Evolutionary conservation across 192 early-diverging fungal species (phyloP).

Genomic region (Globomyces pollinis-pini): DNA sequence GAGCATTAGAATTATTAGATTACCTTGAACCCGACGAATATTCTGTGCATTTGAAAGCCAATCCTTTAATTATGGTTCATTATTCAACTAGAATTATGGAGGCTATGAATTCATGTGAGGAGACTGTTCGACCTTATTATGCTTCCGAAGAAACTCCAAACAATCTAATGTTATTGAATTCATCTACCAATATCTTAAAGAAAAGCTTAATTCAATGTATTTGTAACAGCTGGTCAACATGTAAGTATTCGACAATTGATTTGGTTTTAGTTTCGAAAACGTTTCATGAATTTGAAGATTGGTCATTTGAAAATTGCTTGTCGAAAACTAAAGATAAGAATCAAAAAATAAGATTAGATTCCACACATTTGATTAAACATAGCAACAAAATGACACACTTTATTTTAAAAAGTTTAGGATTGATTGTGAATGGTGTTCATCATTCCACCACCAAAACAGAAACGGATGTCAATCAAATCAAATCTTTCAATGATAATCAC

Average conservation of each 20-base stretch:
- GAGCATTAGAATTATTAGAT: too few relatives aligned
- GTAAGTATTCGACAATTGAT: slow-evolving; percentile 35
- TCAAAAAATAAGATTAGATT: slow-evolving; percentile 2
- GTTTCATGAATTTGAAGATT: slow-evolving; percentile 69
- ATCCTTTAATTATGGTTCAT: slow-evolving; percentile 60
- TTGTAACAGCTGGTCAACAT: slow-evolving; percentile 69
- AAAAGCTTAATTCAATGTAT: slow-evolving; percentile 67
- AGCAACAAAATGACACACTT: neutral
- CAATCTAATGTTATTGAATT: slow-evolving; percentile 35
- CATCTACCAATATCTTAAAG: slow-evolving; percentile 58
- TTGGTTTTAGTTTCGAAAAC: slow-evolving; percentile 51
- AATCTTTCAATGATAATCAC: too few relatives aligned
- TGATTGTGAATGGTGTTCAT: neutral
- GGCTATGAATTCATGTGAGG: slow-evolving; percentile 56
- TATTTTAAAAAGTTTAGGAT: neutral
- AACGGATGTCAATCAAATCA: neutral
- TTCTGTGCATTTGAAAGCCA: slow-evolving; percentile 19
- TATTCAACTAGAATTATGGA: slow-evolving; percentile 70
- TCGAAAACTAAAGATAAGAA: neutral
- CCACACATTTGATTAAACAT: neutral
- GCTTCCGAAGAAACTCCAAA: slow-evolving; percentile 60
- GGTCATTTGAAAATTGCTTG: slow-evolving; percentile 49
- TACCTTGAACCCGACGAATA: too few relatives aligned
- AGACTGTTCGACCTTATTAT: slow-evolving; percentile 61
- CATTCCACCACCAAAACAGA: too few relatives aligned